These are phyloP conservation scores for Cordyceps cateniannulata DNA, from an alignment of 2,329 filamentous ascomycete species.

Conservation along the genomic window DNA sequence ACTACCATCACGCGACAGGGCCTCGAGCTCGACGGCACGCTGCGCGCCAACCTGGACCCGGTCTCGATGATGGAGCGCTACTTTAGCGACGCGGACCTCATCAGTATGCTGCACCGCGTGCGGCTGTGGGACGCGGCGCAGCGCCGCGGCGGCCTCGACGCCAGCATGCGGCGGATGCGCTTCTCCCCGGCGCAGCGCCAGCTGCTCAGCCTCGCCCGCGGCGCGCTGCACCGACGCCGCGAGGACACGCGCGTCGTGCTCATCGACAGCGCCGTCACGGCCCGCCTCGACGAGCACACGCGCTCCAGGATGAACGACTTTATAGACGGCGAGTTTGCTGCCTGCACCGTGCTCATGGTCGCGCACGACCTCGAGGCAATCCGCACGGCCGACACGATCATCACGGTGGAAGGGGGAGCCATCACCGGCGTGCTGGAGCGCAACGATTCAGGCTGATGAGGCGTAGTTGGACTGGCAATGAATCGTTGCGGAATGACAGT, in stretches of 20 bases:
- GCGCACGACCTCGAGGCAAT: background rate
- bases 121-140: constrained; percentile 8
- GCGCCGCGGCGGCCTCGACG: constrained; percentile 7
- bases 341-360: constrained; percentile 6
- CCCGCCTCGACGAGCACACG: constrained; percentile 30
- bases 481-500: too few species aligned
- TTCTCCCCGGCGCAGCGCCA: constrained; percentile 15
- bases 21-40: background rate
- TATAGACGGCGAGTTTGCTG: constrained; percentile 11
- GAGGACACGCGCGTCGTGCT: background rate
- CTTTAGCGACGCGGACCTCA: background rate
- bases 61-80: background rate
- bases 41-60: constrained; percentile 13
- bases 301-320: constrained; percentile 5
- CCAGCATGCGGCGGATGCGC: background rate
- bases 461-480: too few species aligned
- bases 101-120: constrained; percentile 12
- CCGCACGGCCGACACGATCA: background rate
- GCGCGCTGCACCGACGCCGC: constrained; percentile 17
- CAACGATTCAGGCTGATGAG: background rate
- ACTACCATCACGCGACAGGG: constrained; percentile 23
- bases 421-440: background rate
- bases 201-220: constrained; percentile 15
- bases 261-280: background rate
- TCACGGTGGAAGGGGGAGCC: background rate